A percentile compares a stretch with the other conserved stretches of the same genome.
Conservation (phyloP, 768 basidiomycete species). For the Lentinula raphanica region DNA sequence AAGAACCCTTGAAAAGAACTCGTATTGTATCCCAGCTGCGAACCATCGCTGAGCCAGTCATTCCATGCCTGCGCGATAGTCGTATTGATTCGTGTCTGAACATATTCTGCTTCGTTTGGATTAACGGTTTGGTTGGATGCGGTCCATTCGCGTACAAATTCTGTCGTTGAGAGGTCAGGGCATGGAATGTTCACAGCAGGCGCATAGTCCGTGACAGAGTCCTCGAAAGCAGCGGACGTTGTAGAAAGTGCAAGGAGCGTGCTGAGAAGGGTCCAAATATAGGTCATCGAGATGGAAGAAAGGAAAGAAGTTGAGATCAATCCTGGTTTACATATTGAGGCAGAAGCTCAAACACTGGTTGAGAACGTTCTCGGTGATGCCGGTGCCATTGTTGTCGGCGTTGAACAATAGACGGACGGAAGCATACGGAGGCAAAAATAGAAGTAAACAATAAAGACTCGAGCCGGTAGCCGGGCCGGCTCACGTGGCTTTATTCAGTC, state of each 20-base stretch:
- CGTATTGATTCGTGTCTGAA: conserved; percentile 34
- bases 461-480: neutral
- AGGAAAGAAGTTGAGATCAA: neutral
- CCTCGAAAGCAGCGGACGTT: conserved; percentile 14
- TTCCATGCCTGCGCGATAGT: conserved; percentile 47
- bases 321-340: neutral
- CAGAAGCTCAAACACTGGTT: neutral
- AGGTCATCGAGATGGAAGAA: neutral
- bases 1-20: conserved; percentile 33
- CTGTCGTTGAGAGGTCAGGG: conserved; percentile 39
- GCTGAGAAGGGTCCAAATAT: neutral
- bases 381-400: conserved; percentile 1
- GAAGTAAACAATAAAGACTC: neutral
- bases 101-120: conserved; percentile 42
- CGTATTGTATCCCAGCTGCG: conserved; percentile 49
- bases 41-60: conserved; percentile 54
- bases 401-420: neutral
- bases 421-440: neutral
- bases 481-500: neutral
- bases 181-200: conserved; percentile 45
- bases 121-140: conserved; percentile 48
- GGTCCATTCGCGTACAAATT: conserved; percentile 47
- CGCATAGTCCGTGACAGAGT: conserved; percentile 44
- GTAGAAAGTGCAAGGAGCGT: neutral
- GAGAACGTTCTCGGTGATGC: neutral